Percentiles rank a stretch among this genome's conserved stretches.
These are phyloP conservation scores for Dothideomycetes sp. DNA, from an alignment of 2,329 filamentous ascomycete species.

Conservation along the genomic window DNA sequence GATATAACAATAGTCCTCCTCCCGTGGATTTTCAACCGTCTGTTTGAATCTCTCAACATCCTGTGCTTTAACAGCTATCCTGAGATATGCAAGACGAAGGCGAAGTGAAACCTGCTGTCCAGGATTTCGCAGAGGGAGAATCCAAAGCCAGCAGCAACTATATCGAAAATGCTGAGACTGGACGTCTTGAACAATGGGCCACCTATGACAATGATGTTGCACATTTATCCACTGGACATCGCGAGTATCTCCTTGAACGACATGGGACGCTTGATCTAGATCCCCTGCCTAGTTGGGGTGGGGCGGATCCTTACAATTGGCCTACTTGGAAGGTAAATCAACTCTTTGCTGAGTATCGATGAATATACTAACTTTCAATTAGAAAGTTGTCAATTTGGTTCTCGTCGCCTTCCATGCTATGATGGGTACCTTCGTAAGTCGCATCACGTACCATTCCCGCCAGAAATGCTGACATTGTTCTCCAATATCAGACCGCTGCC, in stretches of 20 bases:
- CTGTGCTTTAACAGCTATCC: no score
- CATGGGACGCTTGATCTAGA: constrained; percentile 48
- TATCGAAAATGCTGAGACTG: constrained; percentile 6
- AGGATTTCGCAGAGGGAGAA: constrained; percentile 4
- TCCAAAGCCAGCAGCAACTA: neutral
- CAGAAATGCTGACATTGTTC: no score
- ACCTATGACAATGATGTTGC: constrained; percentile 19
- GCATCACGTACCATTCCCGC: no score
- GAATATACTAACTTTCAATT: neutral
- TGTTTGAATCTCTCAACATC: no score
- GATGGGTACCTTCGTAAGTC: constrained; percentile 48
- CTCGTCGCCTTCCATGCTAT: constrained; percentile 43
- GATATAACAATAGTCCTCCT: no score
- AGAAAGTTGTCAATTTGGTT: constrained; percentile 45
- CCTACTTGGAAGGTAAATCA: constrained; percentile 35
- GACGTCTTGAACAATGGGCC: constrained; percentile 3
- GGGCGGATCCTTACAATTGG: constrained; percentile 50
- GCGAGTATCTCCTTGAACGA: constrained; percentile 41
- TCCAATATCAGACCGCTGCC: no score
- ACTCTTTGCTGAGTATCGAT: neutral
- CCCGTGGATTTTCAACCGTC: no score
- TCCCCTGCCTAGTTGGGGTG: constrained; percentile 41
- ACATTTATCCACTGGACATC: constrained; percentile 35
- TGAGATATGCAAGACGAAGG: no score
- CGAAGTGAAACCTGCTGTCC: no score